Base-by-base conservation (phyloP, 768 basidiomycete genomes). In the Pleurotus giganteus region DNA sequence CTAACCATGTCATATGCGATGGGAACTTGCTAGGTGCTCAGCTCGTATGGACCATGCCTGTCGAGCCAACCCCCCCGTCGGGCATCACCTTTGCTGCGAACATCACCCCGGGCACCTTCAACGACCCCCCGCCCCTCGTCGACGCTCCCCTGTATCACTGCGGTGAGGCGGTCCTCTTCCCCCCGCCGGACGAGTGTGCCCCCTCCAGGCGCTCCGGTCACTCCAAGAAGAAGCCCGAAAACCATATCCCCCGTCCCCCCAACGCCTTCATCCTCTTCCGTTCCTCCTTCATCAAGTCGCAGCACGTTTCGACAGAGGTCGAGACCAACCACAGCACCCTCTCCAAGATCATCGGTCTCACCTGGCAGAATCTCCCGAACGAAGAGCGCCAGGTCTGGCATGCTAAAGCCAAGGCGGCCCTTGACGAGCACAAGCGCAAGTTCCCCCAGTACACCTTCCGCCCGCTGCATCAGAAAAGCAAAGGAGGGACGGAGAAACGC, bases 211-310 rank as follows among this genome's bases (percentile, higher is more conserved):
- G 31, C 8, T n/a, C 46, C 27, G 19, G 31, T 0, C 87, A 88
- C 61, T 72, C 78, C 36, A 87, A 83, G 74, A 86, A 87, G 71
- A 86, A 85, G 65, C 80, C 82, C 11, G 81, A 83, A 26, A 81
- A 86, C 59, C 86, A 90, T 65, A 87, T 91, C 58, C 89, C 89
- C 11, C 86, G 89, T 39, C 89, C 89, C 2, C 86, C 89, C 1
- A 91, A 91, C 62, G 89, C 89, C 21, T 91, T 91, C 72, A 91
- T 91, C 64, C 79, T 91, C 61, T 91, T 91, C 76, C 84, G 89
- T 58, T 88, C 87, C 0, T 84, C 85, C 0, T 90, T 91, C 69
- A 88, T 90, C 66, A 88, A 87, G 72, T 79, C 74, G 60, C 84
- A 87, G 61, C 86, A 86, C 61, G 87, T 91, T 58, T 83, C 87